Evolutionary conservation across 2,329 filamentous ascomycete genomes (phyloP).

Genomic region (Salinomyces thailandicus): DNA sequence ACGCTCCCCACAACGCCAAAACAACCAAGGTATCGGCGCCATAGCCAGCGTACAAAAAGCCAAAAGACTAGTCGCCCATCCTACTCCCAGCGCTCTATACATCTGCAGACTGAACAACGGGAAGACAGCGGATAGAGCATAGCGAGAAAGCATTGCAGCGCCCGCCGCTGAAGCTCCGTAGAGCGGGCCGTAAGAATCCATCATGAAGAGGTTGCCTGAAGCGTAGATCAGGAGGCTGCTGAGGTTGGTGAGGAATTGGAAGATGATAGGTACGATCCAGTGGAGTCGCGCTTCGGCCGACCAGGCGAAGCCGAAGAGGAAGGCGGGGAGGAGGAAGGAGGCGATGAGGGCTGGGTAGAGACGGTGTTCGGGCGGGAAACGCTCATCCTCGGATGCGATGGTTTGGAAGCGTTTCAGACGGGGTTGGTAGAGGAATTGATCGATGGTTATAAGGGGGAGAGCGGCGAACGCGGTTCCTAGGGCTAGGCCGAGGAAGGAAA

Average conservation of each 20-base stretch:
- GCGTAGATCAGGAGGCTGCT: slow-evolving; percentile 24
- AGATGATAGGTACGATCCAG: slow-evolving; percentile 31
- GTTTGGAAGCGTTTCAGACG: slow-evolving; percentile 9
- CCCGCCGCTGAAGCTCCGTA: slow-evolving; percentile 30
- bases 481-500: slow-evolving; percentile 26
- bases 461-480: slow-evolving; percentile 16
- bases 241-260: slow-evolving; percentile 17
- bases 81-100: slow-evolving; percentile 30
- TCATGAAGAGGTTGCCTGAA: slow-evolving; percentile 30
- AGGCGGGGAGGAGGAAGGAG: slow-evolving; percentile 21
- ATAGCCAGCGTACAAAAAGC: slow-evolving; percentile 26
- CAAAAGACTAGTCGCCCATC: slow-evolving; percentile 32
- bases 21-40: slow-evolving; percentile 24
- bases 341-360: slow-evolving; percentile 26
- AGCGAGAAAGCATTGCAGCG: slow-evolving; percentile 23
- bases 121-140: slow-evolving; percentile 28
- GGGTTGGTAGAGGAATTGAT: slow-evolving; percentile 21
- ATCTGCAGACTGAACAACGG: slow-evolving; percentile 33
- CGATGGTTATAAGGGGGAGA: slow-evolving; percentile 17
- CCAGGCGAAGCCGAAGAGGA: slow-evolving; percentile 29
- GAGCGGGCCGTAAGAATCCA: slow-evolving; percentile 31
- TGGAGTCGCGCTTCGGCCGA: slow-evolving; percentile 23
- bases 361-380: slow-evolving; percentile 21
- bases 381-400: slow-evolving; percentile 3
- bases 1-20: slow-evolving; percentile 12